phyloP scores from a whole-genome alignment of 352 stramenopile genomes.

The Phytophthora sp. region DNA sequence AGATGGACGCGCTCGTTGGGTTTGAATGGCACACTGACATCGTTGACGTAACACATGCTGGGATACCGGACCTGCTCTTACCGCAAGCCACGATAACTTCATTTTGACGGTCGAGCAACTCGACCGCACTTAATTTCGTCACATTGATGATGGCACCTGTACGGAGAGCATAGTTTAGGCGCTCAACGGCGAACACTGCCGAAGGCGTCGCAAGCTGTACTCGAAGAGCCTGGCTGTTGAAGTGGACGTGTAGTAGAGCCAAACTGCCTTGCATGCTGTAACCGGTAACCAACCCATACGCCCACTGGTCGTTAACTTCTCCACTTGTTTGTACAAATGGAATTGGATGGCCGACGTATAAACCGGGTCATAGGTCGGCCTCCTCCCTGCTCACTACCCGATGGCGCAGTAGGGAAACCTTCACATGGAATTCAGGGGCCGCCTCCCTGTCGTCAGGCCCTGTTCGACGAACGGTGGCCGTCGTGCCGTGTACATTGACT shows the following conservation, averaged over 20 bases:
- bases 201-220: not conserved
- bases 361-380: not conserved
- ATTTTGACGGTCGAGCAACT: not conserved
- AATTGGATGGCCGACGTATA: not conserved
- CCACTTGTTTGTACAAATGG: not conserved
- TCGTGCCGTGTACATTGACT: not conserved
- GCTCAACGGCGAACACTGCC: not conserved
- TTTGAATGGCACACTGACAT: not conserved
- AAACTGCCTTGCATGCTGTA: not conserved
- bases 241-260: not conserved
- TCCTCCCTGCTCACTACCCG: not conserved
- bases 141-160: not conserved
- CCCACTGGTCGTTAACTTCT: not conserved
- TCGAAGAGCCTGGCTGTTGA: not conserved
- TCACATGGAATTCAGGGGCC: no score
- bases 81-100: not conserved
- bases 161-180: not conserved
- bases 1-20: not conserved
- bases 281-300: not conserved
- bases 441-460: not conserved
- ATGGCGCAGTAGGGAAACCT: not conserved
- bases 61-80: slow-evolving; percentile 5
- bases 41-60: not conserved
- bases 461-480: not conserved
- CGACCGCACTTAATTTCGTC: not conserved